These are phyloP conservation scores for Aspergillus novoparasiticus DNA, from an alignment of 2,329 filamentous ascomycete genomes.

Conservation along the genomic window DNA sequence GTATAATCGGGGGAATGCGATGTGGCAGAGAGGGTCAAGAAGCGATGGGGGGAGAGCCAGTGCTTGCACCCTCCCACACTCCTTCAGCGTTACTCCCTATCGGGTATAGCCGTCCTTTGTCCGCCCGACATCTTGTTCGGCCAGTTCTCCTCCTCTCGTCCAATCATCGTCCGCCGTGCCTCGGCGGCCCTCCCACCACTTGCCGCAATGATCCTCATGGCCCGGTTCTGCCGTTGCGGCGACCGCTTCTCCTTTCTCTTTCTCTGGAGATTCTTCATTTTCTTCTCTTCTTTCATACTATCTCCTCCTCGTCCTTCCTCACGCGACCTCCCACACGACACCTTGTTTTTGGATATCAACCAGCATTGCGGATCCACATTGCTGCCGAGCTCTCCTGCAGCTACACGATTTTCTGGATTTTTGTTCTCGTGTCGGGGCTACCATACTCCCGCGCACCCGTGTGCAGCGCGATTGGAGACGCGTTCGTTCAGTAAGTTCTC, in stretches of 20 bases:
- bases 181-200: conserved; percentile 38
- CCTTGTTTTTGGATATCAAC: conserved; percentile 16
- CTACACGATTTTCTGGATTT: conserved; percentile 10
- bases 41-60: conserved; percentile 25
- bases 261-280: conserved; percentile 20
- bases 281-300: conserved; percentile 14
- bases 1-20: conserved; percentile 37
- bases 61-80: neutral
- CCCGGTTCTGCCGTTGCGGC: conserved; percentile 30
- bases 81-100: conserved; percentile 22
- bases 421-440: conserved; percentile 13
- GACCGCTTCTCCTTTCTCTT: conserved; percentile 40
- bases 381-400: conserved; percentile 5
- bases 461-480: conserved; percentile 26
- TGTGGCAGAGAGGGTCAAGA: conserved; percentile 7
- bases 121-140: conserved; percentile 23
- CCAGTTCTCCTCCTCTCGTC: conserved; percentile 39
- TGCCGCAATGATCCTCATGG: conserved; percentile 33
- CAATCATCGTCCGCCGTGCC: conserved; percentile 34
- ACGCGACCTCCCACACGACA: conserved; percentile 7
- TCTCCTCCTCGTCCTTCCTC: conserved; percentile 12
- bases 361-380: conserved; percentile 15
- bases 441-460: conserved; percentile 13
- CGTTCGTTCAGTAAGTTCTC: conserved; percentile 24
- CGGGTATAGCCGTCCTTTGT: conserved; percentile 32